Evolutionary conservation across 1,139 yeast genomes (phyloP).

Genomic region (Debaryomycetaceae sp.): DNA sequence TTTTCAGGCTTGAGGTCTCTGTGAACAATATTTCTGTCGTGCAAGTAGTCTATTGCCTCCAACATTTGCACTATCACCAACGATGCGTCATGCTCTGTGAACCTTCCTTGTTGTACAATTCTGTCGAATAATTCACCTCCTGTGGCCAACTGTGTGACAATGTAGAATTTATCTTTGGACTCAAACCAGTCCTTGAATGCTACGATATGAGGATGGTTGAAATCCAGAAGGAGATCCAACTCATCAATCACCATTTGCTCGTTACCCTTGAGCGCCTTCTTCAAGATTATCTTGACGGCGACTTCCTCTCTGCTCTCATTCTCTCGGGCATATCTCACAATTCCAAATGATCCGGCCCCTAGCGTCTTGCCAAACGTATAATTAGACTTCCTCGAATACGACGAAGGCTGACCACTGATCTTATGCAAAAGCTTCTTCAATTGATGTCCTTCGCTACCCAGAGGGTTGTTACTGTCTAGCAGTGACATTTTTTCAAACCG

Average conservation of each 20-base stretch:
- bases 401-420: slow-evolving; percentile 69
- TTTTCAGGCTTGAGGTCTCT: slow-evolving; percentile 92
- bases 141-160: slow-evolving; percentile 76
- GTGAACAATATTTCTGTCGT: slow-evolving; percentile 73
- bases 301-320: slow-evolving; percentile 62
- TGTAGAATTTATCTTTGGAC: slow-evolving; percentile 70
- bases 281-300: slow-evolving; percentile 81
- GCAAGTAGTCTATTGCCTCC: slow-evolving; percentile 73
- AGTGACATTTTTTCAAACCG: slow-evolving; percentile 1
- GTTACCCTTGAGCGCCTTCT: slow-evolving; percentile 75
- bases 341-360: slow-evolving; percentile 92
- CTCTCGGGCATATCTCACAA: slow-evolving; percentile 73
- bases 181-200: slow-evolving; percentile 88
- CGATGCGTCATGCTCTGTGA: slow-evolving; percentile 84
- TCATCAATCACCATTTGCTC: slow-evolving; percentile 74
- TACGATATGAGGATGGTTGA: slow-evolving; percentile 79
- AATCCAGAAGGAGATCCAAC: slow-evolving; percentile 57
- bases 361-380: slow-evolving; percentile 75
- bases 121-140: slow-evolving; percentile 93
- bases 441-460: slow-evolving; percentile 11
- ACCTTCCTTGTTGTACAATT: slow-evolving; percentile 69
- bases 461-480: neutral
- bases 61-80: slow-evolving; percentile 64
- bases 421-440: slow-evolving; percentile 44
- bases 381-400: slow-evolving; percentile 59